Evolutionary conservation across 2,329 filamentous ascomycete species (phyloP), one percentile per base, ranked within the genome.

Genomic region (Beauveria caledonica): DNA sequence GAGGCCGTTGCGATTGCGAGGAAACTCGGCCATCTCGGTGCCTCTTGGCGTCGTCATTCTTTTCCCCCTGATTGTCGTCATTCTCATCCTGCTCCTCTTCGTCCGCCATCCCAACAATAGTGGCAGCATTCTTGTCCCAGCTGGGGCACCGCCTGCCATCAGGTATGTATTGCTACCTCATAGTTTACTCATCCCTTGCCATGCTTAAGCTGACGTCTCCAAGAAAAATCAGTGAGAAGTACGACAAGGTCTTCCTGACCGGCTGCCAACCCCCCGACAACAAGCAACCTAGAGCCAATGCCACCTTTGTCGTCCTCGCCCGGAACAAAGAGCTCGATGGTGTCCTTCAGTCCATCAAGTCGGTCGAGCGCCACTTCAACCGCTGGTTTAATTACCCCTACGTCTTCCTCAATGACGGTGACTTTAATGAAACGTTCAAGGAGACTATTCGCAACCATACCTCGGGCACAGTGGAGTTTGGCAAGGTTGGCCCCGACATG

Each of bases 381-480:
- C 86, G 92, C 66, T 99, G 93, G 92, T 99, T 92, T 73, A 86
- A 97, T 75, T 99, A 99, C 73, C 94, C 94, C 27, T 99, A 97
- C 72, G 93, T 97, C 67, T 97, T 99, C 74, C 80, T 99, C 67
- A 99, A 99, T 76, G 93, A 99, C 69, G 94, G 88, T 64, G 92
- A 97, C 61, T 99, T 99, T 82, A 92, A 97, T 75, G 85, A 90
- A 70, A 90, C 87, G 13, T 99, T 99, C 82, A 95, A 90, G 73
- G 88, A 93, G 67, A 87, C 86, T 0, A 85, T 99, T 61, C 78
- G 81, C 70, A 96, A 97, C 71, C 91, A 99, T 75, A 96, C 92
- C n/a, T 95, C 90, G 58, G 83, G 82, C 39, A 75, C 82, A 1
- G 90, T 96, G 59, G 93, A 99, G 76, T 99, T 97, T 77, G 94